phyloP scores from a whole-genome alignment of 2,329 filamentous ascomycete species.

The Mollisia scopiformis region DNA sequence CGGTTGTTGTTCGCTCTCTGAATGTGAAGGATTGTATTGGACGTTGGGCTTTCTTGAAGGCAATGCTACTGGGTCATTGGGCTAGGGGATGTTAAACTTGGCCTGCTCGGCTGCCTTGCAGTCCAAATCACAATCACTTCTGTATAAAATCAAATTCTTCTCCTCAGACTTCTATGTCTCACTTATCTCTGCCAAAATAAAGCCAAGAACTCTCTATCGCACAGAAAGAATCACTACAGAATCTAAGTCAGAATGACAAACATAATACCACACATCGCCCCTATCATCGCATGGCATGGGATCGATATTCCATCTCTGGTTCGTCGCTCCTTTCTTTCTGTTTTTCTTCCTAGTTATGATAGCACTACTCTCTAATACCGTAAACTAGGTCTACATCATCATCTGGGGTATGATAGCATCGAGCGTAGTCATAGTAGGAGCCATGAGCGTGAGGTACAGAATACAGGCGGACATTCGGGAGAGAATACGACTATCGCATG shows the following conservation, averaged over 20 bases:
- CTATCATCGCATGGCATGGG: background rate
- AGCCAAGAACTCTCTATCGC: background rate
- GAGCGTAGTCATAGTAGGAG: background rate
- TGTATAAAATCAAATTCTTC: background rate
- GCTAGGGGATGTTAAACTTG: background rate
- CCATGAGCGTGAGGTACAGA: background rate
- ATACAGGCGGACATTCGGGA: background rate
- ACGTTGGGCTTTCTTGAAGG: background rate
- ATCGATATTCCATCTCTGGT: background rate
- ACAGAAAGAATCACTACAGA: background rate
- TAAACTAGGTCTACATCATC: background rate
- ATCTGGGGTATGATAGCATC: background rate
- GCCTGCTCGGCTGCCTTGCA: background rate
- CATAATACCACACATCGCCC: background rate
- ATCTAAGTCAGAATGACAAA: background rate
- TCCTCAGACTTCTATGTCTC: background rate
- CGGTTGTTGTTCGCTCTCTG: too few relatives aligned
- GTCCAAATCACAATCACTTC: background rate
- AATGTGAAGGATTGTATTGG: too few relatives aligned
- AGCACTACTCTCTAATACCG: background rate
- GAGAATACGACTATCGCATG: background rate
- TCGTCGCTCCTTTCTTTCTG: background rate
- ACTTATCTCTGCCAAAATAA: background rate
- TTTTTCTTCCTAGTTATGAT: background rate
- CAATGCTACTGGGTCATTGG: background rate